Evolutionary conservation across 2,329 filamentous ascomycete genomes (phyloP), one percentile per base, ranked within the genome.

Genomic region (Penicillium olsonii): DNA sequence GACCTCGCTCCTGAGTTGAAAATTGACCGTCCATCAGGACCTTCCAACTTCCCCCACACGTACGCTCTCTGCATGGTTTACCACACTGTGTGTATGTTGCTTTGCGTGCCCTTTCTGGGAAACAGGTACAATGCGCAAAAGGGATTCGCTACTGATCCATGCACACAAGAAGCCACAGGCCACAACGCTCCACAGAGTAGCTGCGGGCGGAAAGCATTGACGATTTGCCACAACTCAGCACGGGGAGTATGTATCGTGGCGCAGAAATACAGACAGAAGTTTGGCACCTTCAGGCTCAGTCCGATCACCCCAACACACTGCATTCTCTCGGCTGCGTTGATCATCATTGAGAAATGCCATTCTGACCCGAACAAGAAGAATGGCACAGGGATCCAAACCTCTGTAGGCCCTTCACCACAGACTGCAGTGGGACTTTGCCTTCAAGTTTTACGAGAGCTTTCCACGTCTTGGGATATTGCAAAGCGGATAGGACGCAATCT

Each of bases 291-390:
- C 53, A 67, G 55, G 20, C 50, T 48, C 12, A 70, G 68, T 35
- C 68, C 69, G 3, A 61, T 72, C 1, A 64, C 68, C 2, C 63
- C 68, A 1, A 71, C 67, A 1, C 64, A 72, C 44, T 72, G 66
- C 50, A 66, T 60, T 3, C 53, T 72, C 5, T 71, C 66, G 0
- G 67, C 66, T 2, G 64, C 65, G 2, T 35, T 70, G 17, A 60
- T 67, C 18, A 55, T 61, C n/a, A 59, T 61, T 20, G 56, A 60
- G 17, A 49, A 42, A 40, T 58, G 54, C 19, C 58, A 53, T 17
- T 12, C 33, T 1, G 34, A 53, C n/a, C 40, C 46, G 19, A 17
- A 40, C 3, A 12, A 17, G 1, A 47, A 45, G 18, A 4, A 22
- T 27, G 18, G n/a, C 2, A 22, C 34, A 4, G 22, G 15, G 4